A percentile compares a stretch with the other conserved stretches of the same genome.
Conservation (phyloP, 148 eudicot species). For the Bassia scoparia region DNA sequence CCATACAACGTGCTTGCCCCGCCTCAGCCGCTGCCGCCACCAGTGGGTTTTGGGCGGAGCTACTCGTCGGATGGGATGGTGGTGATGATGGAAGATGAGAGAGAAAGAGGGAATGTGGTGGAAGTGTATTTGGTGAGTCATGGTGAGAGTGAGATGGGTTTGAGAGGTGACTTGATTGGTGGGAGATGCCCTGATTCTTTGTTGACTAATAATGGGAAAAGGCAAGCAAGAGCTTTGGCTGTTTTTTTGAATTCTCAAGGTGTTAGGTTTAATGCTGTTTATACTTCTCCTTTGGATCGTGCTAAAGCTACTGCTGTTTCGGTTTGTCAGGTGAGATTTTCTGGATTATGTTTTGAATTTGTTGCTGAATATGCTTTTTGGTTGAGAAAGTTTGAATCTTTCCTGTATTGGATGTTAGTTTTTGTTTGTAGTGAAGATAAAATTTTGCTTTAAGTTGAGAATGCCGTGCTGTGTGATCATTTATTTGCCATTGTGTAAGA, state of each 20-base stretch:
- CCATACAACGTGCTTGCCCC: constrained; percentile 89
- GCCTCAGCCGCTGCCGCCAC: constrained; percentile 55
- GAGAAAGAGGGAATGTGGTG: constrained; percentile 28
- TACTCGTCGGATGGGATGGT: constrained; percentile 46
- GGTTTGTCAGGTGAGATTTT: constrained; percentile 64
- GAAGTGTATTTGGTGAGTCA: constrained; percentile 79
- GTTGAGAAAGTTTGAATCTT: too few species aligned
- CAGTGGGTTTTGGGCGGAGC: constrained; percentile 41
- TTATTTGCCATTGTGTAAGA: not conserved
- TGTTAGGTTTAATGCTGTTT: constrained; percentile 70
- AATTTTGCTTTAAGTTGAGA: not conserved
- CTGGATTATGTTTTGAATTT: too few species aligned
- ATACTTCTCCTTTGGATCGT: constrained; percentile 88
- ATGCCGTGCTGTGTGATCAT: not conserved
- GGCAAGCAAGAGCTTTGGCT: constrained; percentile 91
- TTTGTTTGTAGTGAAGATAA: not conserved
- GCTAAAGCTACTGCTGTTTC: constrained; percentile 76
- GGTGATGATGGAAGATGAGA: constrained; percentile 33
- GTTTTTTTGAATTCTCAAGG: constrained; percentile 86
- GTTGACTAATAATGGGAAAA: constrained; percentile 66
- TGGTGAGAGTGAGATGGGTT: constrained; percentile 76
- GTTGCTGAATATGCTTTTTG: not conserved
- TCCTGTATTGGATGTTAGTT: not conserved
- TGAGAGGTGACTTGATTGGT: constrained; percentile 74
- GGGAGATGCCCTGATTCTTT: constrained; percentile 70